phyloP scores from a whole-genome alignment of 495 filamentous ascomycete genomes.

The Pseudomonodictys pantanalensis region DNA sequence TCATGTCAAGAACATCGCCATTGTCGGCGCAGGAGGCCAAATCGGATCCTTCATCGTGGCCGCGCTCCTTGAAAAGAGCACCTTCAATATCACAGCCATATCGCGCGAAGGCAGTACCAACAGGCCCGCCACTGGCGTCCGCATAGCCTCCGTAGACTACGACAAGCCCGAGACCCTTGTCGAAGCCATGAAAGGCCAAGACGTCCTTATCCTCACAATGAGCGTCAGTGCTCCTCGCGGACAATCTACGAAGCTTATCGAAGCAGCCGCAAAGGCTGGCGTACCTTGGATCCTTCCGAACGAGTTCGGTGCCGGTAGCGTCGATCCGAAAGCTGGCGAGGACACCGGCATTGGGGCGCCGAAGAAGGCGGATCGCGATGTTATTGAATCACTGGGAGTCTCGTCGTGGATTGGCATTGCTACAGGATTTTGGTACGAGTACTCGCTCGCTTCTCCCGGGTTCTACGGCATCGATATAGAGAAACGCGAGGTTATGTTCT shows the following conservation, averaged over 20 bases:
- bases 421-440: conserved; percentile 52
- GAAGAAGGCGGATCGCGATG: conserved; percentile 14
- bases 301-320: conserved; percentile 48
- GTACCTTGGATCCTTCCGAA: conserved; percentile 64
- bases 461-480: conserved; percentile 29
- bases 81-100: conserved; percentile 56
- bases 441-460: conserved; percentile 12
- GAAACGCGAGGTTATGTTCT: conserved; percentile 20
- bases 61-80: conserved; percentile 50
- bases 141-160: conserved; percentile 48
- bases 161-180: conserved; percentile 44
- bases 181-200: conserved; percentile 49
- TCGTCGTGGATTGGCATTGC: conserved; percentile 52
- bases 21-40: conserved; percentile 56
- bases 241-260: conserved; percentile 50
- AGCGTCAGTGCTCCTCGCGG: conserved; percentile 41
- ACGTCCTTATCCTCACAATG: conserved; percentile 62
- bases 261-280: conserved; percentile 59
- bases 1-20: conserved; percentile 48
- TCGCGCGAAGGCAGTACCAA: conserved; percentile 48
- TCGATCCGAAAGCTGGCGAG: conserved; percentile 40
- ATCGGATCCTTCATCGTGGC: conserved; percentile 54
- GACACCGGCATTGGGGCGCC: conserved; percentile 37
- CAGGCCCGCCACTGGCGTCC: conserved; percentile 44
- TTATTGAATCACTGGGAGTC: conserved; percentile 48